Evolutionary conservation across 257 asterid species (phyloP).

Genomic region (Fraxinus americana): DNA sequence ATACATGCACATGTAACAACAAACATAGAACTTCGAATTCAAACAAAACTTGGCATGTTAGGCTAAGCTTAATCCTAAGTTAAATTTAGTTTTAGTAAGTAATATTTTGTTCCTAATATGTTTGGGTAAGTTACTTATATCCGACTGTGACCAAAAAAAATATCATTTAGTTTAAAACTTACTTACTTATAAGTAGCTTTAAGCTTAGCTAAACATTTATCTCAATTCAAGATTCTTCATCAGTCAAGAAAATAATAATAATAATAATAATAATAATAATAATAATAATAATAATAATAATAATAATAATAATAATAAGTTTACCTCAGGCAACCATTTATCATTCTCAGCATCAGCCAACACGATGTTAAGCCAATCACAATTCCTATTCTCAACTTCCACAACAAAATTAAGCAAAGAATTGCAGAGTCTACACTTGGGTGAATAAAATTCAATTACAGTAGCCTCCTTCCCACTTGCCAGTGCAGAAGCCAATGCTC

Average conservation of each 20-base stretch:
- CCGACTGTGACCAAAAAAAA: background rate
- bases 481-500: constrained; percentile 73
- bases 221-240: background rate
- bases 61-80: background rate
- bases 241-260: constrained; percentile 4
- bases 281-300: no score
- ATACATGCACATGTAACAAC: background rate
- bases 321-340: constrained; percentile 87
- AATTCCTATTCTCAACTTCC: constrained; percentile 65
- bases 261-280: no score
- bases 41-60: background rate
- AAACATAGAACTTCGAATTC: background rate
- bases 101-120: background rate
- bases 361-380: constrained; percentile 74
- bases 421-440: constrained; percentile 79
- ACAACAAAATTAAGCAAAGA: constrained; percentile 63
- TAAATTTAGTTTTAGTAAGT: background rate
- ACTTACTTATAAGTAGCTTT: background rate
- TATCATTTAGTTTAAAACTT: background rate
- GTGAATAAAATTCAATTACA: constrained; percentile 79
- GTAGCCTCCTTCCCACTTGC: constrained; percentile 71
- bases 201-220: background rate
- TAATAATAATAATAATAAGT: background rate
- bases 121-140: background rate
- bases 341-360: constrained; percentile 82